Percentiles rank a stretch among this genome's conserved stretches.
Conservation (phyloP, 164 flowering plant genomes). For the Sextonia rubra region DNA sequence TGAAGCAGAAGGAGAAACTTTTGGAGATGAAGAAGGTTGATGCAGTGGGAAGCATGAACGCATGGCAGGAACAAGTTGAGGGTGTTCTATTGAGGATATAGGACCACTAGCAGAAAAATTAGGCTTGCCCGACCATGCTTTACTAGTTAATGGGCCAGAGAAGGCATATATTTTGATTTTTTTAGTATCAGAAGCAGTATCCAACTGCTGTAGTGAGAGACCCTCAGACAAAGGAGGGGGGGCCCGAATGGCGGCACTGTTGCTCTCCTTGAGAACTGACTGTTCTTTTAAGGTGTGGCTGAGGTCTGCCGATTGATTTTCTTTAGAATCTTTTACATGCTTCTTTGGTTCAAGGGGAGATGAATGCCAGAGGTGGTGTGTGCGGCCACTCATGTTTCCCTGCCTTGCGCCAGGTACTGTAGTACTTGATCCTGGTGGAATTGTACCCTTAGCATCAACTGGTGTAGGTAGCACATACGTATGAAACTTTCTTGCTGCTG, state of each 20-base stretch:
- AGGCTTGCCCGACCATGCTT: conserved; percentile 36
- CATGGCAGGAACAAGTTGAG: conserved; percentile 44
- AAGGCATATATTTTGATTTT: conserved; percentile 59
- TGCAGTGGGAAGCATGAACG: conserved; percentile 34
- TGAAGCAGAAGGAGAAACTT: conserved; percentile 51
- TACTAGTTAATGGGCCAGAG: conserved; percentile 72
- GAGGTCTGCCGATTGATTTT: conserved; percentile 32
- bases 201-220: conserved; percentile 24
- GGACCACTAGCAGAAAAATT: conserved; percentile 43
- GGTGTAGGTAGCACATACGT: conserved; percentile 89
- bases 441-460: conserved; percentile 44
- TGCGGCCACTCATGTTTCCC: conserved; percentile 24
- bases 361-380: conserved; percentile 49
- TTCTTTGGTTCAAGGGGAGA: conserved; percentile 55
- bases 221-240: conserved; percentile 58
- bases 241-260: conserved; percentile 27
- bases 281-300: conserved; percentile 21
- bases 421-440: conserved; percentile 26
- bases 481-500: conserved; percentile 48
- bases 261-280: conserved; percentile 68
- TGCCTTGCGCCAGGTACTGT: conserved; percentile 24
- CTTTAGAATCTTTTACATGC: conserved; percentile 26
- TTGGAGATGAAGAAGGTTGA: conserved; percentile 45
- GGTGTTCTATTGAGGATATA: conserved; percentile 26
- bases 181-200: conserved; percentile 39